phyloP scores from a whole-genome alignment of 768 basidiomycete genomes.

The Paxillus involutus region DNA sequence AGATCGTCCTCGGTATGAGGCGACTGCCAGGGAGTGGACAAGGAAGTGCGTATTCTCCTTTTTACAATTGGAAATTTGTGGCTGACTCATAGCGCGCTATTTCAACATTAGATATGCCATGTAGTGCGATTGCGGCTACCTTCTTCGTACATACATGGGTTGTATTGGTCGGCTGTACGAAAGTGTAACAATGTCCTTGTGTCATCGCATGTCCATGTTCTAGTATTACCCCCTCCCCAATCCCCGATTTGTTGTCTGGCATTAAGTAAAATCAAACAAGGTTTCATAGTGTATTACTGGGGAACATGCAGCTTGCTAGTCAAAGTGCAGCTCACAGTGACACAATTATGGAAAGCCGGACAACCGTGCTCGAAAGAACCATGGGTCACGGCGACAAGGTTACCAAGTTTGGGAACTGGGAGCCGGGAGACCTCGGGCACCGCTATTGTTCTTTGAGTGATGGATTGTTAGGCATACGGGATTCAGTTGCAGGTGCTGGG shows the following conservation, averaged over 20 bases:
- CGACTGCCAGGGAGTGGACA: slow-evolving; percentile 99
- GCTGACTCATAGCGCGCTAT: neutral
- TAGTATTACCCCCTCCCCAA: slow-evolving; percentile 29
- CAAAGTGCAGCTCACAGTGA: too few relatives aligned
- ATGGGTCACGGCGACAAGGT: too few relatives aligned
- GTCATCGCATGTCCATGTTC: slow-evolving; percentile 32
- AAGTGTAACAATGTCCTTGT: slow-evolving; percentile 33
- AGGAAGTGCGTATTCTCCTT: slow-evolving; percentile 75
- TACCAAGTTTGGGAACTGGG: too few relatives aligned
- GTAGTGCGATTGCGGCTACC: slow-evolving; percentile 38
- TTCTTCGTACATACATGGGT: slow-evolving; percentile 23
- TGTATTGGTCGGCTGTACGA: slow-evolving; percentile 31
- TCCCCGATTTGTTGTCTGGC: slow-evolving; percentile 12
- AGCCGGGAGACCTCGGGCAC: too few relatives aligned
- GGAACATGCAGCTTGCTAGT: neutral
- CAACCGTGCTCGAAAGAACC: too few relatives aligned
- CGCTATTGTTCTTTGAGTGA: too few relatives aligned
- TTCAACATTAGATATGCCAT: slow-evolving; percentile 44
- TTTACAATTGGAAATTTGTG: neutral
- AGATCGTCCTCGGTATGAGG: slow-evolving; percentile 94
- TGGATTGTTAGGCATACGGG: too few relatives aligned
- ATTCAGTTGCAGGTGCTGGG: too few relatives aligned
- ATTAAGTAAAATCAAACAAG: slow-evolving; percentile 13
- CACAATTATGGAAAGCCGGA: too few relatives aligned
- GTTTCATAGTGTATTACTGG: slow-evolving; percentile 9